Percentiles rank a stretch among this genome's conserved stretches.
Evolutionary conservation across 805 yeast genomes (phyloP).

Genomic region (Danielia reshetovae): DNA sequence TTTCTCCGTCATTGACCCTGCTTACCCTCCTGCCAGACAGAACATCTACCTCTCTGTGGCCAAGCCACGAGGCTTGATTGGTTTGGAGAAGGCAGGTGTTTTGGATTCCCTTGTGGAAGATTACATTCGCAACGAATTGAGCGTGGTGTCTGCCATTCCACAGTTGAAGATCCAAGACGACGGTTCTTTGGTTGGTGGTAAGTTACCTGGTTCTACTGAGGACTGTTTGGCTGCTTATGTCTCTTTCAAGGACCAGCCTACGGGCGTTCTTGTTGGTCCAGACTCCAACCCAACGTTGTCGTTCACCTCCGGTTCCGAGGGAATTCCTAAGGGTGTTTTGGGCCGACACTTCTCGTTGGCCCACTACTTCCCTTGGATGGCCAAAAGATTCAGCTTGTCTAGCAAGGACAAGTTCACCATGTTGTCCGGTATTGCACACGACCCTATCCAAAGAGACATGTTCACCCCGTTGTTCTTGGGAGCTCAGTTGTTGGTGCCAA

Average conservation of each 20-base stretch:
- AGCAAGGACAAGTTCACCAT: slow-evolving; percentile 88
- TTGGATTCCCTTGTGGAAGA: slow-evolving; percentile 74
- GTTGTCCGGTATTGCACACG: slow-evolving; percentile 99
- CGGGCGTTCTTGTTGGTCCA: slow-evolving; percentile 94
- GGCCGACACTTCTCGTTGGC: slow-evolving; percentile 98
- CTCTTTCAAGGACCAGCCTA: slow-evolving; percentile 49
- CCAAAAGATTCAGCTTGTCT: slow-evolving; percentile 72
- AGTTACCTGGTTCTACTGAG: slow-evolving; percentile 16
- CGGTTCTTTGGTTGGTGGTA: slow-evolving; percentile 68
- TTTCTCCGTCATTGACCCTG: slow-evolving; percentile 97
- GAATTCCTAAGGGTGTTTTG: slow-evolving; percentile 96
- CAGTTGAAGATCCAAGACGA: slow-evolving; percentile 73
- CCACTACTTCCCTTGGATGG: slow-evolving; percentile 99
- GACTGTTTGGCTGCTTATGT: slow-evolving; percentile 52
- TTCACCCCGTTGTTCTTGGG: slow-evolving; percentile 96
- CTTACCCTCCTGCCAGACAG: slow-evolving; percentile 98
- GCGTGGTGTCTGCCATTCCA: slow-evolving; percentile 69
- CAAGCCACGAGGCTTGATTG: slow-evolving; percentile 85
- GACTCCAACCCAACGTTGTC: slow-evolving; percentile 96
- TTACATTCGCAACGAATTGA: slow-evolving; percentile 69
- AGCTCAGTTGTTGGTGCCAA: slow-evolving; percentile 89
- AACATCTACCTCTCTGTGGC: slow-evolving; percentile 91
- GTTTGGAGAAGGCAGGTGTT: slow-evolving; percentile 84
- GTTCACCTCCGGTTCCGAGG: slow-evolving; percentile 97
- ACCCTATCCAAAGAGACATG: slow-evolving; percentile 98